Base-by-base conservation (phyloP, 202 grass and related monocot genomes). In the Carex sylvatica region DNA sequence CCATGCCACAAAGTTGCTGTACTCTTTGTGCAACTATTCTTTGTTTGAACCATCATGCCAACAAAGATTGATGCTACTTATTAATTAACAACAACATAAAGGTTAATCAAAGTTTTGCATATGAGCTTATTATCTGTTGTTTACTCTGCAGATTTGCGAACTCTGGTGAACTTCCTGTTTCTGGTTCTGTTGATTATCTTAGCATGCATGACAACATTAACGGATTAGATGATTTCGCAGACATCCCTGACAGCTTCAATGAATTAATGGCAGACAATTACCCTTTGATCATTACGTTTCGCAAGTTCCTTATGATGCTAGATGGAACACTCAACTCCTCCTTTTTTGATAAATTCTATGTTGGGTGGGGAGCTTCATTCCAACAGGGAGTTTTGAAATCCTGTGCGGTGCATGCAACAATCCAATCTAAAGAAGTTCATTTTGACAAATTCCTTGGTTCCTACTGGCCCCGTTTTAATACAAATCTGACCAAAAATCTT, bases 301-400 rank as follows among this genome's bases (percentile, higher is more conserved):
- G 80, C 1, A 97, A 97, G 55, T 91, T 97, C 70, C 74, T 97
- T 75, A 85, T 93, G 91, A 97, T 97, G 91, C 89, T 97, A 44
- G 94, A 97, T 91, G 94, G 91, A 82, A 97, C 94, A 31, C 81
- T 83, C 4, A 23, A 8, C 4, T 83, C 26, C 70, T 97, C 94
- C 12, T 97, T 91, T 82, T 97, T 97, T 74, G 83, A 91, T 83
- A 88, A 69, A 38, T 92, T 87, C 16, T 87, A 9, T 74, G 77
- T 82, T 84, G 84, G 83, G 59, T 30, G 83, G 55, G 85, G 82
- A 60, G 58, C 66, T 66, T 83, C 6, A 55, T 80, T 33, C 9
- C 81, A 88, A 44, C 83, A 23, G 74, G 94, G 85, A 53, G 73
- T 85, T 77, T 77, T 81, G 24, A 91, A 90, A 83, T 90, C 91